Evolutionary conservation across 1,284 basidiomycete species (phyloP).

Genomic region (Testicularia cyperi): DNA sequence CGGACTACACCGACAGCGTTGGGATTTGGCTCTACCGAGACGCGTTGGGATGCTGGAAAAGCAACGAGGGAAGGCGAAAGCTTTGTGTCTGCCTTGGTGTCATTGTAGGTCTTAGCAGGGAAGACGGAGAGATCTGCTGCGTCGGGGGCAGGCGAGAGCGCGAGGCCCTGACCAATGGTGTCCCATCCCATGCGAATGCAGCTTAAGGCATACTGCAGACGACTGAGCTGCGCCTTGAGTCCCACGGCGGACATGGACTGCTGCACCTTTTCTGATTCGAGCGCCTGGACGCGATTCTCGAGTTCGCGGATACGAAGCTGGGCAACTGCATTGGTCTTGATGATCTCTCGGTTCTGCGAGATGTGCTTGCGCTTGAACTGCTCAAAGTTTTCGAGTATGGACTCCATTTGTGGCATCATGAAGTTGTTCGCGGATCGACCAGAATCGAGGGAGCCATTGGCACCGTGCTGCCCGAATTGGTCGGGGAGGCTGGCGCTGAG

Average conservation of each 20-base stretch:
- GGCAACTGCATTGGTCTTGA: slow-evolving; percentile 49
- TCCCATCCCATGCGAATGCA: slow-evolving; percentile 47
- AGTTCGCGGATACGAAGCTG: slow-evolving; percentile 54
- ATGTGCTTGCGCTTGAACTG: slow-evolving; percentile 57
- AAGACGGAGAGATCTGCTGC: background rate
- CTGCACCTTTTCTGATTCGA: slow-evolving; percentile 47
- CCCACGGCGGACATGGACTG: slow-evolving; percentile 16
- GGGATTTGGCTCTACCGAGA: slow-evolving; percentile 17
- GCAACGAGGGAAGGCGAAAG: background rate
- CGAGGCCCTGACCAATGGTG: slow-evolving; percentile 41
- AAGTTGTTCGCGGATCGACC: slow-evolving; percentile 18
- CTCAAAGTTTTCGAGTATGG: slow-evolving; percentile 56
- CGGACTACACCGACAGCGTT: slow-evolving; percentile 23
- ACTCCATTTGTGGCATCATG: slow-evolving; percentile 43
- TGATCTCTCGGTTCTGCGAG: slow-evolving; percentile 56
- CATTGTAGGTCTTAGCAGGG: no score
- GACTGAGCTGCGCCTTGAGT: slow-evolving; percentile 32
- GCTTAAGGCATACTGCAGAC: slow-evolving; percentile 39
- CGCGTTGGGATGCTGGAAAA: slow-evolving; percentile 6
- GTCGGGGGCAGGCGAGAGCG: slow-evolving; percentile 2
- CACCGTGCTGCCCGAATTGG: slow-evolving; percentile 2
- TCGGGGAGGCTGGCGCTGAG: slow-evolving; percentile 32
- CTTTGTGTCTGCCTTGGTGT: no score
- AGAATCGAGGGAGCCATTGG: slow-evolving; percentile 12
- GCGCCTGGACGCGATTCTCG: slow-evolving; percentile 42